phyloP scores from a whole-genome alignment of 2,329 filamentous ascomycete genomes.

The Xylaria sp. region DNA sequence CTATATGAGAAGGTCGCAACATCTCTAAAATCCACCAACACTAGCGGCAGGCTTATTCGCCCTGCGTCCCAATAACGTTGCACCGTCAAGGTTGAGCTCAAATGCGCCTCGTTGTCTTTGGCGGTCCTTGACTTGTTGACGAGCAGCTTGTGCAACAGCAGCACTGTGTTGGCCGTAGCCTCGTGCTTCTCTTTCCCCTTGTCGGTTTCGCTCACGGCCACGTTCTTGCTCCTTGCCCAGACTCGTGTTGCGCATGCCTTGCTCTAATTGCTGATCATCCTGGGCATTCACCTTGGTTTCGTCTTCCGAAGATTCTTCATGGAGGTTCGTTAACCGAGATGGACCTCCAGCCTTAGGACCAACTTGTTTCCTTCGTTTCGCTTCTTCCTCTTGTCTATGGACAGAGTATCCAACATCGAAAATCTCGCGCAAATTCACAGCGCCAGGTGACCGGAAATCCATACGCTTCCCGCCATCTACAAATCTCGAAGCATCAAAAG shows the following conservation, averaged over 20 bases:
- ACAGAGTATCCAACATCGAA: slow-evolving; percentile 99
- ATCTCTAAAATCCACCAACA: slow-evolving; percentile 50
- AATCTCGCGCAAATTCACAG: slow-evolving; percentile 94
- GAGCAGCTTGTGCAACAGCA: slow-evolving; percentile 82
- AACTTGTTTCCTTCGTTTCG: slow-evolving; percentile 88
- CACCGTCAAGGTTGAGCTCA: slow-evolving; percentile 90
- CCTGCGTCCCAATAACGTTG: slow-evolving; percentile 83
- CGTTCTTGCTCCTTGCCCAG: slow-evolving; percentile 66
- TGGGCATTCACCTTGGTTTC: slow-evolving; percentile 65
- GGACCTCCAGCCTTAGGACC: slow-evolving; percentile 75
- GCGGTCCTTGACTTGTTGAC: slow-evolving; percentile 77
- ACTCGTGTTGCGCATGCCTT: slow-evolving; percentile 86
- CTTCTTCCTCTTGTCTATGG: slow-evolving; percentile 94
- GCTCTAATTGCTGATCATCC: slow-evolving; percentile 76
- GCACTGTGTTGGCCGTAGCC: slow-evolving; percentile 93
- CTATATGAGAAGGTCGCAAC: slow-evolving; percentile 2
- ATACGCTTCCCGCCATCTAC: slow-evolving; percentile 73
- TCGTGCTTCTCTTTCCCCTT: slow-evolving; percentile 56
- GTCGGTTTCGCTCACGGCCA: slow-evolving; percentile 61
- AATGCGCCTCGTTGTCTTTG: slow-evolving; percentile 82
- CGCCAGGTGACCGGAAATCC: slow-evolving; percentile 95
- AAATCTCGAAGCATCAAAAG: slow-evolving; percentile 66
- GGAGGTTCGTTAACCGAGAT: slow-evolving; percentile 68
- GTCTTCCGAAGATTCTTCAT: slow-evolving; percentile 74
- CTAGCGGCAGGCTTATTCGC: slow-evolving; percentile 63